Base-by-base conservation (phyloP, 345 rosid genomes). In the Melaleuca alternifolia region DNA sequence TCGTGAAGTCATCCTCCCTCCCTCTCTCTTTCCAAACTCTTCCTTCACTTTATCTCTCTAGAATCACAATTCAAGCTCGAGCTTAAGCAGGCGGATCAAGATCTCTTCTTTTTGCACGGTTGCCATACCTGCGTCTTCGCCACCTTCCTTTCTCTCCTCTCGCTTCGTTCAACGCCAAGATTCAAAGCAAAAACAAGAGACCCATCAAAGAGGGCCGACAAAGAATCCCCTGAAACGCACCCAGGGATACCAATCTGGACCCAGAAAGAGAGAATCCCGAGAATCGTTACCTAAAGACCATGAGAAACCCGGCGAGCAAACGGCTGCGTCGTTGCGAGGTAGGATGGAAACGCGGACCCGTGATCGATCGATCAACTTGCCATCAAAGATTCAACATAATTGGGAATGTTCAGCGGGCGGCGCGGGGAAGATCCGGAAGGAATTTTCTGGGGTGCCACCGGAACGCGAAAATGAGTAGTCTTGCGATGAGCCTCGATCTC, bases 101-200 rank as follows among this genome's bases (percentile, higher is more conserved):
- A 92, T 76, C 99, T 92, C 98, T 97, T 97, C 98, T 96, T 97
- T 89, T 97, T 96, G 90, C 99, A 96, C 5, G 99, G 99, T 88
- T 97, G 99, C 99, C 99, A 97, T 9, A 97, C 95, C 92, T 95
- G 99, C 62, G 99, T 96, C 96, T 97, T 97, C 23, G 91, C 92
- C 76, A 96, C 92, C 85, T 94, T 97, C 98, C 95, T 95, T 84
- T 86, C 89, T 28, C 50, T 83, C 65, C 71, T 81, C 44, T 50
- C 15, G 30, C 46, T 50, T 0, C 81, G 21, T 61, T 6, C 81
- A 4, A 59, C 62, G 85, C 57, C 85, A 83, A 83, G 46, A 21
- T 41, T n/a, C 24, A 21, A 3, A 54, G 4, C 54, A 28, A 83
- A 52, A 83, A 30, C 26, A 52, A 52, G 85, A 81, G 6, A 28